phyloP scores from a whole-genome alignment of 1,284 basidiomycete species.

The Ceratobasidium sp. region DNA sequence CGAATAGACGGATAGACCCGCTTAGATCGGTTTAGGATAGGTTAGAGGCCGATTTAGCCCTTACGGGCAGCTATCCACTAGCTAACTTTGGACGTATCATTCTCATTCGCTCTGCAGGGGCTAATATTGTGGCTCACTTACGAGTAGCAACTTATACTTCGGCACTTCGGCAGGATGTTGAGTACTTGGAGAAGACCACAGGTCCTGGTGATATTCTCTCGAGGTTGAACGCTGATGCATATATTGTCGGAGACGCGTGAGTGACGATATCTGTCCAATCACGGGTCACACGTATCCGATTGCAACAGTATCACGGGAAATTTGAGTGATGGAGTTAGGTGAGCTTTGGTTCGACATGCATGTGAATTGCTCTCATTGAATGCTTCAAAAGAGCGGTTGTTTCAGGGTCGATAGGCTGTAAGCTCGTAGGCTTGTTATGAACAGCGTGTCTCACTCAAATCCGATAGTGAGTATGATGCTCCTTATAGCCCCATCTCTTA shows the following conservation, averaged over 20 bases:
- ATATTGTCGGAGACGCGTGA: constrained; percentile 94
- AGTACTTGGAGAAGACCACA: constrained; percentile 82
- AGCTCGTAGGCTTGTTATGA: no score
- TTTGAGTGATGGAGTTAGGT: constrained; percentile 89
- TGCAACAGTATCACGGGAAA: constrained; percentile 84
- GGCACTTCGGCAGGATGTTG: constrained; percentile 89
- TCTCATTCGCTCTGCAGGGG: constrained; percentile 88
- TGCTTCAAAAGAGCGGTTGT: no score
- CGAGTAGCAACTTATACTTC: constrained; percentile 87
- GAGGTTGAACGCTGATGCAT: constrained; percentile 91
- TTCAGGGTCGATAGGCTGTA: no score
- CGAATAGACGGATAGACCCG: no score
- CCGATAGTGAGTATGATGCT: constrained; percentile 93
- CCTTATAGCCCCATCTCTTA: constrained; percentile 91
- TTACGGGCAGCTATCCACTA: no score
- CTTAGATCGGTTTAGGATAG: no score
- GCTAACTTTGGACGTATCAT: constrained; percentile 92
- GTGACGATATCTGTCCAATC: constrained; percentile 49
- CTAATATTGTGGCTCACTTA: constrained; percentile 92
- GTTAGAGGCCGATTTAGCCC: no score
- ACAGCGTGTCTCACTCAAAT: no score
- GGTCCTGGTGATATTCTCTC: constrained; percentile 96
- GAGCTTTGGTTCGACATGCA: background rate
- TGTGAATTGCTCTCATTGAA: no score
- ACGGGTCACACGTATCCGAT: no score